Conservation (phyloP, 495 filamentous ascomycete genomes). For the Penicillium turbatum region DNA sequence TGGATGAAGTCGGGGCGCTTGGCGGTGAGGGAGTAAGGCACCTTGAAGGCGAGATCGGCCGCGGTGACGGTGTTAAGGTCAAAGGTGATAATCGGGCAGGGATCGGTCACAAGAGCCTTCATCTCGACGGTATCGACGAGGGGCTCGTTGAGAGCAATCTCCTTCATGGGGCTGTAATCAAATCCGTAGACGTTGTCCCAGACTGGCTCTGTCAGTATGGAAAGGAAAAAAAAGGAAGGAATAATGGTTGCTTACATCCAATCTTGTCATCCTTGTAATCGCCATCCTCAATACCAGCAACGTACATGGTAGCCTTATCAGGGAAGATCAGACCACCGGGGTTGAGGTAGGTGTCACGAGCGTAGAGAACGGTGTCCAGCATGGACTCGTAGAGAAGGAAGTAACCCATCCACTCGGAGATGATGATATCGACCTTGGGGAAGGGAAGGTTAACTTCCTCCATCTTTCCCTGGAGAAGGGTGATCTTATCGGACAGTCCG, state of each 20-base stretch:
- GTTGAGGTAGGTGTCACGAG: slow-evolving; percentile 83
- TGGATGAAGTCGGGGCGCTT: slow-evolving; percentile 88
- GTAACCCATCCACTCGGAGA: slow-evolving; percentile 99
- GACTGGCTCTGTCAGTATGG: slow-evolving; percentile 45
- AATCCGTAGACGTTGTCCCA: slow-evolving; percentile 99
- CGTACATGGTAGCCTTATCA: slow-evolving; percentile 83
- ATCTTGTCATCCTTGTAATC: slow-evolving; percentile 91
- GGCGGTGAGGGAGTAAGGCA: slow-evolving; percentile 64
- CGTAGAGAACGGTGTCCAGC: slow-evolving; percentile 93
- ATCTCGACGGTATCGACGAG: slow-evolving; percentile 78
- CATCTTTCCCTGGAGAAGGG: slow-evolving; percentile 90
- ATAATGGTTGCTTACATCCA: slow-evolving; percentile 52
- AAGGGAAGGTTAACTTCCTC: slow-evolving; percentile 91
- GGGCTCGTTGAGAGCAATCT: slow-evolving; percentile 76
- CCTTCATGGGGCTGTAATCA: slow-evolving; percentile 86
- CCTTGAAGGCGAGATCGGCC: slow-evolving; percentile 71
- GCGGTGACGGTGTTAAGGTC: slow-evolving; percentile 75
- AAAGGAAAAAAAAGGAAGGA: background rate
- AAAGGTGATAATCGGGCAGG: slow-evolving; percentile 68
- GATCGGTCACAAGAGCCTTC: slow-evolving; percentile 76
- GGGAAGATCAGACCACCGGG: slow-evolving; percentile 86
- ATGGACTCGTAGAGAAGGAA: slow-evolving; percentile 98
- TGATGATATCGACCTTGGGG: slow-evolving; percentile 91
- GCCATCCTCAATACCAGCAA: slow-evolving; percentile 81
- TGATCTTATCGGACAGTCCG: slow-evolving; percentile 78